Base-by-base conservation (phyloP, 352 stramenopile species). In the Phytophthora boehmeriae region DNA sequence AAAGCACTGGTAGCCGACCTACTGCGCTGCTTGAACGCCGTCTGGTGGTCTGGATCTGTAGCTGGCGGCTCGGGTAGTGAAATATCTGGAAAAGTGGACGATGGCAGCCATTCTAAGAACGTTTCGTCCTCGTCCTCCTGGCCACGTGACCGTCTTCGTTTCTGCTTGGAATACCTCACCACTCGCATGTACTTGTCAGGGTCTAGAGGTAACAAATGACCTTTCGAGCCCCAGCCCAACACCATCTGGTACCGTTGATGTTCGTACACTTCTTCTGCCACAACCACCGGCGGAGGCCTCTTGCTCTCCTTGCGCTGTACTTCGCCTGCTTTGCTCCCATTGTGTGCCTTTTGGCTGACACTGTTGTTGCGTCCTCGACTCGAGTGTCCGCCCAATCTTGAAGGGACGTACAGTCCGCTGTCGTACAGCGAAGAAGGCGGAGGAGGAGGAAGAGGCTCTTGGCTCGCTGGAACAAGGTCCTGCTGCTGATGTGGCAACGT, bases 201-300 rank as follows among this genome's bases (percentile, higher is more conserved):
- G 54, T 92, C 83, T 32, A 92, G 59, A 23, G 83, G 83, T 39
- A 92, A 59, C 47, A 92, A 73, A 39, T 89, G 80, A 36, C 83
- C 83, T 53, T 86, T 90, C 17, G 80, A 77, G n/a, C 83, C 83
- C 83, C 83, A 92, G 19, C 83, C 78, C 14, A 92, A 66, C 32
- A 92, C 65, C 38, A 78, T 66, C 45, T 92, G 83, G 48, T 89
- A 89, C 13, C 83, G 75, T 56, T 92, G 80, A 51, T 90, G 68
- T 57, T 92, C 83, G 52, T 73, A 89, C 32, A 92, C 76, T 67
- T 88, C 72, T 48, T 90, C 80, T 0, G 73, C 54, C 25, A 71
- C 63, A 2, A 83, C 34, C 4, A 73, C 32, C 1, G 48, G n/a
- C n/a, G n/a, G n/a, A n/a, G n/a, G 59, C 19, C 32, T 59, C 27